Conservation (phyloP, 225 moss, liverwort and hornwort species). For the Lunularia cruciata region DNA sequence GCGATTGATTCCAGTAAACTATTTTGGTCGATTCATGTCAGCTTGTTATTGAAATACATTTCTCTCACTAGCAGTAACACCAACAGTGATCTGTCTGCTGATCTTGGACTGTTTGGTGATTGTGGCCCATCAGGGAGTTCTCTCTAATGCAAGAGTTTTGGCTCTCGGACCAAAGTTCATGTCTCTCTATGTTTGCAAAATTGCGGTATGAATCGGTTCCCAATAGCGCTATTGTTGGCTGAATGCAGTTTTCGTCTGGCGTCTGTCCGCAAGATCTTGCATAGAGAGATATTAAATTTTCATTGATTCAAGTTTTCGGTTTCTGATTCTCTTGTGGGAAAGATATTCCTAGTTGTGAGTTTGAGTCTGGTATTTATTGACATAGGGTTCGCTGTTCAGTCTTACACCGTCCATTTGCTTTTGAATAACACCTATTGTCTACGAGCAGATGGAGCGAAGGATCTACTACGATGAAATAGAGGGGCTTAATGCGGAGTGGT, state of each 20-base stretch:
- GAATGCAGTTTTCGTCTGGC: too few relatives aligned
- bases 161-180: constrained; percentile 97
- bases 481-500: constrained; percentile 90
- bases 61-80: too few relatives aligned
- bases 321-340: too few relatives aligned
- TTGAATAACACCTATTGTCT: too few relatives aligned
- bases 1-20: neutral
- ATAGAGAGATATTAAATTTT: too few relatives aligned
- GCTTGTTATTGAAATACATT: too few relatives aligned
- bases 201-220: constrained; percentile 64
- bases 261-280: too few relatives aligned
- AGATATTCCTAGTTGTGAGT: too few relatives aligned
- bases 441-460: constrained; percentile 92
- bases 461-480: constrained; percentile 98
- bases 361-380: too few relatives aligned
- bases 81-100: too few relatives aligned
- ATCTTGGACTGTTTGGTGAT: neutral
- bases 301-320: too few relatives aligned
- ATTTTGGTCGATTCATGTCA: neutral
- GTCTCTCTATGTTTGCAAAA: constrained; percentile 83
- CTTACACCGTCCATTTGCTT: neutral
- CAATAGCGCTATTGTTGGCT: too few relatives aligned
- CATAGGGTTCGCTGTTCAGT: neutral
- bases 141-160: constrained; percentile 87
- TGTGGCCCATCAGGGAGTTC: constrained; percentile 55